Percentiles rank a stretch among this genome's conserved stretches.
phyloP scores from a whole-genome alignment of 768 basidiomycete genomes.

The Mycena epipterygia region DNA sequence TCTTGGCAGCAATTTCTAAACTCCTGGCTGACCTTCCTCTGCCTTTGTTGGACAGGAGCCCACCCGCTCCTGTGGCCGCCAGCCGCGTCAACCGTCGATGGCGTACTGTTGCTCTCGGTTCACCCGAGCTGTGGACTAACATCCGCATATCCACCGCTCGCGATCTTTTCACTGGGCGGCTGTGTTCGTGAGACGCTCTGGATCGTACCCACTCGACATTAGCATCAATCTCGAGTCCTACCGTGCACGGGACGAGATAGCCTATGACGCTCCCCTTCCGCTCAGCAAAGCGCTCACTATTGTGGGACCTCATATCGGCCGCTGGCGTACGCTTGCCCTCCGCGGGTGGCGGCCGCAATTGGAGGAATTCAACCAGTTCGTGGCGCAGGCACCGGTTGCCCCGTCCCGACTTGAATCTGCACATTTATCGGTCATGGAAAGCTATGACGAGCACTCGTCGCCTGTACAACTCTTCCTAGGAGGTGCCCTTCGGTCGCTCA shows the following conservation, averaged over 20 bases:
- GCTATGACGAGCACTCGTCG: not conserved
- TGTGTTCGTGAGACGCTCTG: not conserved
- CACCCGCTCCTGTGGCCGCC: not conserved
- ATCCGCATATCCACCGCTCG: conserved; percentile 12
- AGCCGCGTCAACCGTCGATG: conserved; percentile 9
- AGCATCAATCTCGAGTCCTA: too few relatives aligned
- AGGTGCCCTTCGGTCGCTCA: not conserved
- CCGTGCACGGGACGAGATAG: not conserved
- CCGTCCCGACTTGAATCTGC: not conserved
- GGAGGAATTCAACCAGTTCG: not conserved
- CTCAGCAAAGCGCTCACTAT: not conserved
- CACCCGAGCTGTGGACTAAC: conserved; percentile 20
- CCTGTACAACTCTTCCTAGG: not conserved
- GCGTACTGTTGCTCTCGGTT: conserved; percentile 8
- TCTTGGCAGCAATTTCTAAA: conserved; percentile 4
- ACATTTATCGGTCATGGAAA: not conserved
- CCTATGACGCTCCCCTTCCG: not conserved
- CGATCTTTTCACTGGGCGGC: conserved; percentile 3
- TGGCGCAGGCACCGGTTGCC: not conserved
- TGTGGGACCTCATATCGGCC: conserved; percentile 10
- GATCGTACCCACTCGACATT: conserved; percentile 10
- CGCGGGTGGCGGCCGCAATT: not conserved
- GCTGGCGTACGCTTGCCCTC: conserved; percentile 11
- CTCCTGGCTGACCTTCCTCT: conserved; percentile 2
- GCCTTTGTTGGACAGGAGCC: not conserved